phyloP scores from a whole-genome alignment of 2,329 filamentous ascomycete genomes.

The Cladosporium sp. region DNA sequence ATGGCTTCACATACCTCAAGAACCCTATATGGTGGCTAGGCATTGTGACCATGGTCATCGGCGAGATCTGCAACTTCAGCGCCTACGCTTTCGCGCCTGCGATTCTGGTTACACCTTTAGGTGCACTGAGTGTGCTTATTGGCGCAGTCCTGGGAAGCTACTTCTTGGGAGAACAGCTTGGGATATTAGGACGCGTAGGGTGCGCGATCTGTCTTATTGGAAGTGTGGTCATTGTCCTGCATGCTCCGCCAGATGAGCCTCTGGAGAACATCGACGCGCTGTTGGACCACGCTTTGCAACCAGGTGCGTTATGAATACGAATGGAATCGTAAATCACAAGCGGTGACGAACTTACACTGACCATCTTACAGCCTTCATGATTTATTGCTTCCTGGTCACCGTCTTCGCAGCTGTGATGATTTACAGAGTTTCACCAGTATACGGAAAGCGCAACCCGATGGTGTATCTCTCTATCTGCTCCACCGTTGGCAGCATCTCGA shows the following conservation, averaged over 20 bases:
- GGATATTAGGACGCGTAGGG: conserved; percentile 86
- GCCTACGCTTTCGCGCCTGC: conserved; percentile 97
- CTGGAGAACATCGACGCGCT: conserved; percentile 91
- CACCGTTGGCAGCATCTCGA: conserved; percentile 91
- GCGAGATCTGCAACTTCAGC: conserved; percentile 95
- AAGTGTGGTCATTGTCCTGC: conserved; percentile 93
- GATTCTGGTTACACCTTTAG: conserved; percentile 94
- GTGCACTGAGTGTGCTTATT: conserved; percentile 89
- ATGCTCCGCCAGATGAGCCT: conserved; percentile 89
- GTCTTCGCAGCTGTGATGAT: conserved; percentile 92
- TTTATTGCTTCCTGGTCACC: conserved; percentile 76
- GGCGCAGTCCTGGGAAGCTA: conserved; percentile 91
- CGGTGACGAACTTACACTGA: conserved; percentile 3
- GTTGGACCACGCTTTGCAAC: conserved; percentile 81
- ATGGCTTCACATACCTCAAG: conserved; percentile 88
- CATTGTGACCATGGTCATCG: conserved; percentile 82
- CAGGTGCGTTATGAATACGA: conserved; percentile 57
- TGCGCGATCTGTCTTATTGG: conserved; percentile 96
- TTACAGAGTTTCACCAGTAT: conserved; percentile 81
- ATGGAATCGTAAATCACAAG: not conserved
- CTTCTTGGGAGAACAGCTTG: conserved; percentile 84
- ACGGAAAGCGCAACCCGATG: conserved; percentile 93
- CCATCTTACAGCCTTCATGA: conserved; percentile 66
- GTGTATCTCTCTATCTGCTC: conserved; percentile 98
- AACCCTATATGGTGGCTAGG: conserved; percentile 98